Conservation (phyloP, 1,284 basidiomycete species). For the Papiliotrema nemorosa region DNA sequence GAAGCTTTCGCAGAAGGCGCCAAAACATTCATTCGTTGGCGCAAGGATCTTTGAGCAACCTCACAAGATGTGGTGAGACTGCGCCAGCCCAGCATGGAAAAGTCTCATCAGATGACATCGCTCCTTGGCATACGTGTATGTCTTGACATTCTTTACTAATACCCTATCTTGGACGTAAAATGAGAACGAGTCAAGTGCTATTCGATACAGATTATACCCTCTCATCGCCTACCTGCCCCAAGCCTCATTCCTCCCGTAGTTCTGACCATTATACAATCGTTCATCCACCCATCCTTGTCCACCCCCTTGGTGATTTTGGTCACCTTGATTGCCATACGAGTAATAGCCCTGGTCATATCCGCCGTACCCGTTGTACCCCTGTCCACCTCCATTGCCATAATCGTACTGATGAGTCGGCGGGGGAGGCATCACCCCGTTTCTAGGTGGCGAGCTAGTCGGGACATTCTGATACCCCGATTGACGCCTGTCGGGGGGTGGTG, state of each 20-base stretch:
- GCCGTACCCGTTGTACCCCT: slow-evolving; percentile 4
- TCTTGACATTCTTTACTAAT: no score
- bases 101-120: no score
- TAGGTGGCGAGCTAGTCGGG: background rate
- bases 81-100: no score
- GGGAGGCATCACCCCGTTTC: background rate
- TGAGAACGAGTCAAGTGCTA: no score
- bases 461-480: no score
- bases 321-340: slow-evolving; percentile 2
- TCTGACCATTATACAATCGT: slow-evolving; percentile 38
- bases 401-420: background rate
- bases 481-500: no score
- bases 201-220: background rate
- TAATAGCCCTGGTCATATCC: slow-evolving; percentile 6
- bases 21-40: no score
- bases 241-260: slow-evolving; percentile 30
- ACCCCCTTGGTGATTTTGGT: slow-evolving; percentile 2
- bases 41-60: no score
- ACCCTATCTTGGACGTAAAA: no score
- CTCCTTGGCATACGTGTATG: no score
- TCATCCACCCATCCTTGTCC: slow-evolving; percentile 36
- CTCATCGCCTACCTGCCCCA: slow-evolving; percentile 16
- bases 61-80: no score
- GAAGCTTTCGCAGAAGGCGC: no score
- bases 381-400: background rate